Conservation (phyloP, 176 grass and related monocot species). For the Rhynchospora breviuscula region DNA sequence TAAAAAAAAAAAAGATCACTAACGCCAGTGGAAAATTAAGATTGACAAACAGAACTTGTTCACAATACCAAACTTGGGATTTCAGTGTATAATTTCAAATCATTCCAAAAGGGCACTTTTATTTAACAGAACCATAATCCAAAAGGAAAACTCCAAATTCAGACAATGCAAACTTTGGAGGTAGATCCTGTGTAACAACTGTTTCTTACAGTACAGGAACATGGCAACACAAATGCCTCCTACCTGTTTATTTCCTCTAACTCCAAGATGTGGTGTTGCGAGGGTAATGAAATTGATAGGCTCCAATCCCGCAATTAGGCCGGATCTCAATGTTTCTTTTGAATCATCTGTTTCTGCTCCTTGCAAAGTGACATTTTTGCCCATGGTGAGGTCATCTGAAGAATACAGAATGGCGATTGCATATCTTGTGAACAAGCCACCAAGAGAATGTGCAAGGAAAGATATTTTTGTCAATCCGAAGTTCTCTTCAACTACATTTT, state of each 20-base stretch:
- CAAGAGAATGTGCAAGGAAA: slow-evolving; percentile 75
- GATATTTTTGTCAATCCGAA: slow-evolving; percentile 68
- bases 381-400: slow-evolving; percentile 16
- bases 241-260: slow-evolving; percentile 92
- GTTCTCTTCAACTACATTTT: slow-evolving; percentile 53
- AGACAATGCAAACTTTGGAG: slow-evolving; percentile 9
- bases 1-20: background rate
- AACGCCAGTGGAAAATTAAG: background rate
- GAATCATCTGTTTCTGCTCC: background rate
- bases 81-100: background rate
- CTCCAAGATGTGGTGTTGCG: slow-evolving; percentile 92
- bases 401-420: slow-evolving; percentile 62
- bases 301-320: slow-evolving; percentile 57
- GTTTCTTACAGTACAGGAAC: background rate
- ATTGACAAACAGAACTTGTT: background rate
- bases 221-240: background rate
- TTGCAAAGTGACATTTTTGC: background rate
- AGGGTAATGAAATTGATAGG: slow-evolving; percentile 80
- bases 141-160: background rate
- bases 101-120: background rate
- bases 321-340: slow-evolving; percentile 28
- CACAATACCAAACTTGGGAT: background rate
- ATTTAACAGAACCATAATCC: background rate
- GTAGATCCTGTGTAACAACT: background rate
- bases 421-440: slow-evolving; percentile 88